Percentiles rank a stretch among this genome's conserved stretches.
phyloP scores from a whole-genome alignment of 2,329 filamentous ascomycete genomes.

The Daldinia sp. region DNA sequence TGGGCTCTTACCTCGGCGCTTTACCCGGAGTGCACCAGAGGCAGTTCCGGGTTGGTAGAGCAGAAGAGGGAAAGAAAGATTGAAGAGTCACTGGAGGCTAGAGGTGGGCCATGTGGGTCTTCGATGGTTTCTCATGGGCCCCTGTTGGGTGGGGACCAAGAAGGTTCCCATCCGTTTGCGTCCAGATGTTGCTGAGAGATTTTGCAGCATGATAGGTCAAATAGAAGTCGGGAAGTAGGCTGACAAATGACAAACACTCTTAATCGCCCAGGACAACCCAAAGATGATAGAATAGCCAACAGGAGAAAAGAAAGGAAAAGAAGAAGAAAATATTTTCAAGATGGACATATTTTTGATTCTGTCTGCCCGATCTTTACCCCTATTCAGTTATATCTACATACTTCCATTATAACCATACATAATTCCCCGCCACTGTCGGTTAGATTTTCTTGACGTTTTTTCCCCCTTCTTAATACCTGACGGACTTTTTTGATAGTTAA shows the following conservation, averaged over 20 bases:
- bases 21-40: constrained; percentile 32
- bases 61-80: constrained; percentile 28
- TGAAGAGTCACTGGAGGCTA: constrained; percentile 29
- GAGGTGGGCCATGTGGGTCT: constrained; percentile 28
- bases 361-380: neutral
- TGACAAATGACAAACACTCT: neutral
- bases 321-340: neutral
- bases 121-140: constrained; percentile 7
- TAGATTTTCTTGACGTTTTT: neutral
- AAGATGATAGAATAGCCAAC: neutral
- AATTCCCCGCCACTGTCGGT: neutral
- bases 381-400: neutral
- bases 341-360: neutral
- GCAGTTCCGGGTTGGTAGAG: constrained; percentile 30
- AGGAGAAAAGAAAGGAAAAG: neutral
- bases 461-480: neutral
- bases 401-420: neutral
- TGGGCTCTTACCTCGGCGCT: constrained; percentile 29
- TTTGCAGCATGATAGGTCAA: neutral
- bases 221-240: neutral
- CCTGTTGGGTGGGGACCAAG: constrained; percentile 24
- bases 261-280: neutral
- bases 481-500: neutral
- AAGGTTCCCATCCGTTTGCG: constrained; percentile 28
- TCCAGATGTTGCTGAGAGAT: constrained; percentile 6